Evolutionary conservation across 1,139 yeast genomes (phyloP).

Genomic region (Pichia sp.): DNA sequence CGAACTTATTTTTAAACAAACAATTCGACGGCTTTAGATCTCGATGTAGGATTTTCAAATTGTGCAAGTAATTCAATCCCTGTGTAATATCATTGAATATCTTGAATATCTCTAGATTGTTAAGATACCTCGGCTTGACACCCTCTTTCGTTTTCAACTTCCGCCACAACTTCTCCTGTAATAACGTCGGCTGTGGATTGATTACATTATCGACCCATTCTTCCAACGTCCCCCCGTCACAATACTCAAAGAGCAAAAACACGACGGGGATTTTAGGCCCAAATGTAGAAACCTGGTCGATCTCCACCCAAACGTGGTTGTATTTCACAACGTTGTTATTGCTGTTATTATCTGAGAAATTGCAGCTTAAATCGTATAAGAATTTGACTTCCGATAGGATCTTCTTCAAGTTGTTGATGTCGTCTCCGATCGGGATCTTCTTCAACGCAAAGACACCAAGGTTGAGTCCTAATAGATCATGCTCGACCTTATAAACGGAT

Average conservation of each 20-base stretch:
- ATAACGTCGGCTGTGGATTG: conserved; percentile 33
- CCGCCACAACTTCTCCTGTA: conserved; percentile 35
- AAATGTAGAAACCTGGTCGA: conserved; percentile 57
- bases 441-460: conserved; percentile 83
- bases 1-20: conserved; percentile 46
- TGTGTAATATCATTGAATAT: conserved; percentile 64
- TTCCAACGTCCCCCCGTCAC: conserved; percentile 86
- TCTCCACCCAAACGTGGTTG: conserved; percentile 91
- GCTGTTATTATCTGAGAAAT: conserved; percentile 16
- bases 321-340: conserved; percentile 65
- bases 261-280: conserved; percentile 76
- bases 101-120: conserved; percentile 53
- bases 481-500: conserved; percentile 80
- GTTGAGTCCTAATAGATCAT: conserved; percentile 64
- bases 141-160: conserved; percentile 30
- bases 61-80: conserved; percentile 73
- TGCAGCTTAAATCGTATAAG: conserved; percentile 42
- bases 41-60: conserved; percentile 74
- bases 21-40: conserved; percentile 91
- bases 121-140: conserved; percentile 30
- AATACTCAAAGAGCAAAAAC: conserved; percentile 79
- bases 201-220: conserved; percentile 48
- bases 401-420: conserved; percentile 61
- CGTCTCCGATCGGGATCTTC: conserved; percentile 80
- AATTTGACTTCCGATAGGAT: conserved; percentile 79